Evolutionary conservation across 2,329 filamentous ascomycete genomes (phyloP), one percentile per base, ranked within the genome.

Genomic region (Fusarium sp.): DNA sequence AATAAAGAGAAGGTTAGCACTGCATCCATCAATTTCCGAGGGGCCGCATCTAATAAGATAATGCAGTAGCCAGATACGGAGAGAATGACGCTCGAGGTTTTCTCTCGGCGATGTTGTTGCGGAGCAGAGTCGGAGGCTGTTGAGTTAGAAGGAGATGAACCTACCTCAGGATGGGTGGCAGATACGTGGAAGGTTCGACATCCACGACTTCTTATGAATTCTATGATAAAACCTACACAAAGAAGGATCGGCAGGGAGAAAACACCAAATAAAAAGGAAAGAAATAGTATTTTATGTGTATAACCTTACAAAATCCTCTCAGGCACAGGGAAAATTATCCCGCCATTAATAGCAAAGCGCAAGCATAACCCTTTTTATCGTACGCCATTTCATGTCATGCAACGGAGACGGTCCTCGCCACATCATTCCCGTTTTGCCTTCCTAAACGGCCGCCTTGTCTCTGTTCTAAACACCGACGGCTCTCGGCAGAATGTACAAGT

Each of bases 341-440:
- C 54, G 44, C 64, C 54, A 55, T 32, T 44, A 68, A 68, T 54
- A 66, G 68, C 66, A 78, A 74, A 75, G 74, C 48, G 68, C 64
- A 77, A 71, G 63, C 63, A 62, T 63, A 56, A 73, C 45, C 72
- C 78, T 79, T 70, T 75, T 75, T 75, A 82, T 83, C 74, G 72
- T 83, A 85, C 86, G 86, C 86, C 85, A 79, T 79, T 79, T 80
- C 78, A 87, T 87, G 85, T 80, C 78, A 87, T 86, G 85, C 86
- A 87, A 85, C 84, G 81, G 85, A 36, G 45, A 66, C 52, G 83
- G 83, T 82, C 82, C 79, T 83, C 78, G 79, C 83, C 84, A 85
- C 84, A 81, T 87, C 86, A 87, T 87, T 83, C 85, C 84, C 66
- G 64, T 66, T 84, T 55, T 64, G 48, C 81, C 66, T 51, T 48